A percentile compares a stretch with the other conserved stretches of the same genome.
phyloP scores from a whole-genome alignment of 371 early-diverging fungal genomes.

The Apophysomyces trapeziformis region DNA sequence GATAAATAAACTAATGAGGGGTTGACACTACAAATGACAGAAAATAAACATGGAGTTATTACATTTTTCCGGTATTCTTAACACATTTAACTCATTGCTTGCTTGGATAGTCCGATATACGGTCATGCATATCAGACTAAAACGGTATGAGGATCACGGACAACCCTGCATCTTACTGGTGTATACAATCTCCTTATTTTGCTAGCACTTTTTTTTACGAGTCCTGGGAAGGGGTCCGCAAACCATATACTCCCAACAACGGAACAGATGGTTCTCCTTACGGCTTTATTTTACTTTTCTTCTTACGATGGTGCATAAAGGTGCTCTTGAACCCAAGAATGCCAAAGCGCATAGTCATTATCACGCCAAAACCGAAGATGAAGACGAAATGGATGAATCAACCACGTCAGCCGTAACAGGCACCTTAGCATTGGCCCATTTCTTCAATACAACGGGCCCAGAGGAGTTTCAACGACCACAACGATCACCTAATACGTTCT shows the following conservation, averaged over 20 bases:
- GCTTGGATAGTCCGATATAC: neutral
- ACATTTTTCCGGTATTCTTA: neutral
- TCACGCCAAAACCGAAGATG: slow-evolving; percentile 26
- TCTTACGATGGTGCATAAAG: slow-evolving; percentile 21
- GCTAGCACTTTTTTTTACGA: neutral
- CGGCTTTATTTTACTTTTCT: neutral
- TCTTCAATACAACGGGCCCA: slow-evolving; percentile 38
- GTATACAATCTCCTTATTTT: slow-evolving; percentile 8
- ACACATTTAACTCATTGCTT: neutral
- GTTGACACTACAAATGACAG: neutral
- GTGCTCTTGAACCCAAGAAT: slow-evolving; percentile 39
- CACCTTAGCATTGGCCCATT: slow-evolving; percentile 41
- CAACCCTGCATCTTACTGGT: slow-evolving; percentile 5
- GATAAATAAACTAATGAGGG: neutral
- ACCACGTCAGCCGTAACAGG: slow-evolving; percentile 20
- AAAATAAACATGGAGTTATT: neutral
- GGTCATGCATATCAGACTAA: neutral
- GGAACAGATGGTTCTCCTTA: neutral
- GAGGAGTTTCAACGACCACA: slow-evolving; percentile 33
- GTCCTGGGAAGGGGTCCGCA: neutral
- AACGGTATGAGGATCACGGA: slow-evolving; percentile 5
- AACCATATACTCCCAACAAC: neutral
- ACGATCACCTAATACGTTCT: slow-evolving; percentile 22
- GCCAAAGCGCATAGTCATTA: slow-evolving; percentile 22
- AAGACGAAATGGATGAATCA: slow-evolving; percentile 10